phyloP scores from a whole-genome alignment of 1,284 basidiomycete species.

The Gomphus sp. region DNA sequence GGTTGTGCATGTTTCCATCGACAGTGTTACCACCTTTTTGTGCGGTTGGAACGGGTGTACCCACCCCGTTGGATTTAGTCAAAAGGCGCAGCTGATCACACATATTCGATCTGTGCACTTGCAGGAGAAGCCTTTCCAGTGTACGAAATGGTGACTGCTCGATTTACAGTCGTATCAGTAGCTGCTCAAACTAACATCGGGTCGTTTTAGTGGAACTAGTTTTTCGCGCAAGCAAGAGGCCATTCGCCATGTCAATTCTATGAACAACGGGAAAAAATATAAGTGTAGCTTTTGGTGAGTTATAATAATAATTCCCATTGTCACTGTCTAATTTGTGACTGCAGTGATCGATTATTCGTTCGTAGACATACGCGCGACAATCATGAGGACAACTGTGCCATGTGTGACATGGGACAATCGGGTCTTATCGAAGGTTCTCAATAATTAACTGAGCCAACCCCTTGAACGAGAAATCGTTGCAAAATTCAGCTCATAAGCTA shows the following conservation, averaged over 20 bases:
- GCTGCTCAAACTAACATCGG: background rate
- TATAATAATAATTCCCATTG: too few species aligned
- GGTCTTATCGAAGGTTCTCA: background rate
- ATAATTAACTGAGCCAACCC: too few species aligned
- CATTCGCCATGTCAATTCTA: constrained; percentile 3
- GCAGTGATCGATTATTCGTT: background rate
- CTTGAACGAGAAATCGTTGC: too few species aligned
- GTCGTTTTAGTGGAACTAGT: background rate
- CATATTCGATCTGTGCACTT: constrained; percentile 8
- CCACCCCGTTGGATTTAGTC: constrained; percentile 3
- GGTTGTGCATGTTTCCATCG: background rate
- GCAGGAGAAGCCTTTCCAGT: constrained; percentile 7
- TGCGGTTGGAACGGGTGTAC: background rate
- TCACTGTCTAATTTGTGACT: too few species aligned
- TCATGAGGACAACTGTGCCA: background rate
- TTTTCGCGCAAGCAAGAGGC: constrained; percentile 9
- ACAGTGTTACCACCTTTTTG: background rate
- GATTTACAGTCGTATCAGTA: background rate
- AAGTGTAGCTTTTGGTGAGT: constrained; percentile 1
- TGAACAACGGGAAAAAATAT: constrained; percentile 4
- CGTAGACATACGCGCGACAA: background rate
- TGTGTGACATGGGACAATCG: background rate
- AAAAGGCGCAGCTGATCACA: constrained; percentile 2
- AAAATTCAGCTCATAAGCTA: too few species aligned
- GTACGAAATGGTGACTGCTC: constrained; percentile 6